These are phyloP conservation scores for Saccharomycopsis sp. DNA, from an alignment of 805 yeast species.

Conservation along the genomic window DNA sequence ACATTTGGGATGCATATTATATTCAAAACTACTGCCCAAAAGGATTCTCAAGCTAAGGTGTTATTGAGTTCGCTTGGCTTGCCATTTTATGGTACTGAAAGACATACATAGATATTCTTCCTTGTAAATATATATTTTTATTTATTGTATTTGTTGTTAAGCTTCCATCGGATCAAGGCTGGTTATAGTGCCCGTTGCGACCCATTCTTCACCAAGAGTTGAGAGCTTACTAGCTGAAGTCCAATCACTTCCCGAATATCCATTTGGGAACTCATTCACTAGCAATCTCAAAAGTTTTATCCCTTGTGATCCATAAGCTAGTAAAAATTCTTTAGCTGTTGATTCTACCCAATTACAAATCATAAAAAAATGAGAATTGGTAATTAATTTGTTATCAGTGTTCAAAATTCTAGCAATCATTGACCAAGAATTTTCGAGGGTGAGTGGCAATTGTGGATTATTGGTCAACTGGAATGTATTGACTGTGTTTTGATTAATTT, in stretches of 20 bases:
- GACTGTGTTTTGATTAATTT: constrained; percentile 1
- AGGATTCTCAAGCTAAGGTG: constrained; percentile 83
- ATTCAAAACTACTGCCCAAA: constrained; percentile 81
- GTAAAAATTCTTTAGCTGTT: constrained; percentile 48
- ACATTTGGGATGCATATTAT: constrained; percentile 83
- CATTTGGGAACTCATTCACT: constrained; percentile 45
- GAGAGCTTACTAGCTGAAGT: constrained; percentile 77
- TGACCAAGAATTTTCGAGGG: constrained; percentile 57
- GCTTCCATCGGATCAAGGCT: constrained; percentile 12
- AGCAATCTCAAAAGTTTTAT: constrained; percentile 47
- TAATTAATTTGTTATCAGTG: constrained; percentile 39
- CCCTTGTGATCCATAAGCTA: constrained; percentile 64
- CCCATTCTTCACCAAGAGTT: constrained; percentile 78
- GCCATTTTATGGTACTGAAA: constrained; percentile 60
- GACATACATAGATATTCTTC: constrained; percentile 22
- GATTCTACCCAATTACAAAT: constrained; percentile 92
- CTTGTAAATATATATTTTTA: neutral
- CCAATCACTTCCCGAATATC: constrained; percentile 43
- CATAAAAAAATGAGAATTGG: constrained; percentile 64
- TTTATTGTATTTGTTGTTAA: neutral
- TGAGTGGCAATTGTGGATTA: constrained; percentile 36
- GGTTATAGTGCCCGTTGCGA: constrained; percentile 35
- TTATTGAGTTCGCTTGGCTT: constrained; percentile 75
- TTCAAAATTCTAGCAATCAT: constrained; percentile 69
- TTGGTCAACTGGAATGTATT: constrained; percentile 27